Base-by-base conservation (phyloP, 208 protist genomes). In the Phytomonas francai region DNA sequence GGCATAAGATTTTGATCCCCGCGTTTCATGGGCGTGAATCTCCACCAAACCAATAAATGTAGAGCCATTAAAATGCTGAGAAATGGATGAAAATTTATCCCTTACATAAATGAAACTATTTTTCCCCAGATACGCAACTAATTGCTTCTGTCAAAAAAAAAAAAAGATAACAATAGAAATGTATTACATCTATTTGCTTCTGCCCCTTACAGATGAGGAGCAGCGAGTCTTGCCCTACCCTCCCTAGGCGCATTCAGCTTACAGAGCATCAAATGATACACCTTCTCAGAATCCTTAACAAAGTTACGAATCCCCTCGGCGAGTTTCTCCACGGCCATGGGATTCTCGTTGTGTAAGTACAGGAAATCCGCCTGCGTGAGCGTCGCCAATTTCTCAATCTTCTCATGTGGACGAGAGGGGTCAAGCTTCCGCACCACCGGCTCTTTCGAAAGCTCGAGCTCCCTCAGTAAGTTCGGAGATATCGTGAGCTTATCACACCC, bases 261-360 rank as follows among this genome's bases (percentile, higher is more conserved):
- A 66, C 78, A 73, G 34, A 60, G 63, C 39, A 98, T 92, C 49
- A 82, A 77, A 9, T 65, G 56, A 73, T 93, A 87, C 6, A 98
- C 85, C 80, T 96, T 97, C 63, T 85, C 59, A 9, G 88, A 88
- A 76, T 99, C 98, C 59, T 78, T 84, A 54, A 89, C 77, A 83
- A 99, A 99, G 71, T 95, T 94, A 64, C 97, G 80, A 71, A 99
- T 98, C 63, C 98, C 98, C 72, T 99, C 97, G 30, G 93, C 66
- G 28, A 99, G 91, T 83, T 99, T 99, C 65, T 98, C 95, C n/a
- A 97, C 94, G 31, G 97, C 98, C 97, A 99, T 99, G n/a, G 83
- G 77, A 77, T 99, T 88, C 66, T 87, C 72, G 69, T 96, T 91
- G 71, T 88, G 78, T 73, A 89, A 83, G 62, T 84, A 96, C 36